Conservation (phyloP, 768 basidiomycete genomes). For the Mycena rosella region DNA sequence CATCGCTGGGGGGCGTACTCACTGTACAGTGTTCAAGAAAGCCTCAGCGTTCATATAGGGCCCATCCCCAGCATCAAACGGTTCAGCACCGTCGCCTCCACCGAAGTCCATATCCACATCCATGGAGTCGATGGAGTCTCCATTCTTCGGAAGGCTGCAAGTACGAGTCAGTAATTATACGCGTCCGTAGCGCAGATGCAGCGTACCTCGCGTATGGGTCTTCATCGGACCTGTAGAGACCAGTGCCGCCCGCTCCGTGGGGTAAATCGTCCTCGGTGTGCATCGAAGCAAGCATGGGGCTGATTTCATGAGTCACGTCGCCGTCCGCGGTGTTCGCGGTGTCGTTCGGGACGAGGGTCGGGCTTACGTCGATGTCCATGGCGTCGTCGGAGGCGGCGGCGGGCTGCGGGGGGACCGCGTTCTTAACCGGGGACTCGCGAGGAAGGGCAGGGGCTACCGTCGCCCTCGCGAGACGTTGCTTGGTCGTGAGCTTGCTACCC, state of each 20-base stretch:
- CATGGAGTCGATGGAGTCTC: background rate
- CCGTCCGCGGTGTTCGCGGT: background rate
- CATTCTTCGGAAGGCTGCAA: background rate
- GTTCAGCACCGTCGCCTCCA: no score
- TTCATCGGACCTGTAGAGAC: conserved; percentile 1
- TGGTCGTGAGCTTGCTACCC: background rate
- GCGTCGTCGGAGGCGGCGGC: background rate
- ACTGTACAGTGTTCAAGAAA: background rate
- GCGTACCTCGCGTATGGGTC: conserved; percentile 23
- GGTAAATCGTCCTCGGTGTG: background rate
- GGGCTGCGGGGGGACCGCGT: background rate
- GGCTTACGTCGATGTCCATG: background rate
- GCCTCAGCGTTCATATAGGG: background rate
- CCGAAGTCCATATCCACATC: no score
- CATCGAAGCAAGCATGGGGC: background rate
- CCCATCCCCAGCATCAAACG: no score
- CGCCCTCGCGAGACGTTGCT: background rate
- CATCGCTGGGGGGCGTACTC: no score
- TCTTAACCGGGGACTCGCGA: background rate
- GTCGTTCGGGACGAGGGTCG: background rate
- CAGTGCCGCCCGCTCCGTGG: background rate
- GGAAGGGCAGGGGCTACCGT: conserved; percentile 8
- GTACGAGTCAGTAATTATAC: background rate
- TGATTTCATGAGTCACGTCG: background rate
- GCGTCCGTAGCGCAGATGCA: background rate